Conservation (phyloP, 1,284 basidiomycete species). For the Paramarasmius palmivorus region DNA sequence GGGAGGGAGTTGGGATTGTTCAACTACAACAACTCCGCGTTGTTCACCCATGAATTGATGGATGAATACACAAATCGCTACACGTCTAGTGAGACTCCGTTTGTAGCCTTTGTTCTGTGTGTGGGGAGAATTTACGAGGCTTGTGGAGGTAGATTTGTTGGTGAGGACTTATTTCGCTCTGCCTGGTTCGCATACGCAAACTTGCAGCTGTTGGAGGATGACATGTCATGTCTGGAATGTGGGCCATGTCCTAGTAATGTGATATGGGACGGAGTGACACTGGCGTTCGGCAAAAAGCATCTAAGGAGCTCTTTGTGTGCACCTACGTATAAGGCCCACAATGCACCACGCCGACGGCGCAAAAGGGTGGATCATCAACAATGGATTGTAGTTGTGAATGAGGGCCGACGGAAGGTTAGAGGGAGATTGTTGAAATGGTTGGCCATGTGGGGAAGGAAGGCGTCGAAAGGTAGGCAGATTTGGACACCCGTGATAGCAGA, state of each 20-base stretch:
- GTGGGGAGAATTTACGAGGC: conserved; percentile 17
- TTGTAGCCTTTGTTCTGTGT: conserved; percentile 23
- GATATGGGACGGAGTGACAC: conserved; percentile 23
- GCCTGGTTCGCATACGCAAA: conserved; percentile 15
- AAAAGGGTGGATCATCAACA: background rate
- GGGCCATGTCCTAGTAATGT: conserved; percentile 19
- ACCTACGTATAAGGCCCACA: background rate
- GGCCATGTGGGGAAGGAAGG: too few relatives aligned
- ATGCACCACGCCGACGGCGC: background rate
- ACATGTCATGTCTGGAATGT: conserved; percentile 22
- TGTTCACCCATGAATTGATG: conserved; percentile 17
- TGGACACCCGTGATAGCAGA: too few relatives aligned
- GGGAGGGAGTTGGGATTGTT: conserved; percentile 25
- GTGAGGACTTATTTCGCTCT: background rate
- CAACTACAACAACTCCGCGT: conserved; percentile 35
- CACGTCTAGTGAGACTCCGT: conserved; percentile 29
- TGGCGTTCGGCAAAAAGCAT: conserved; percentile 19
- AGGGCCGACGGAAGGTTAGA: too few relatives aligned
- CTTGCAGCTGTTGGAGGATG: conserved; percentile 13
- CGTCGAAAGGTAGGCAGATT: too few relatives aligned
- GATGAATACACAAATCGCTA: conserved; percentile 30
- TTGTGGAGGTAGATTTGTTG: background rate
- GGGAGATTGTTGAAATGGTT: too few relatives aligned
- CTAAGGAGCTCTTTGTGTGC: conserved; percentile 14
- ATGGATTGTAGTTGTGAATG: background rate